Evolutionary conservation across 2,329 filamentous ascomycete species (phyloP).

Genomic region (Botrytis galanthina): DNA sequence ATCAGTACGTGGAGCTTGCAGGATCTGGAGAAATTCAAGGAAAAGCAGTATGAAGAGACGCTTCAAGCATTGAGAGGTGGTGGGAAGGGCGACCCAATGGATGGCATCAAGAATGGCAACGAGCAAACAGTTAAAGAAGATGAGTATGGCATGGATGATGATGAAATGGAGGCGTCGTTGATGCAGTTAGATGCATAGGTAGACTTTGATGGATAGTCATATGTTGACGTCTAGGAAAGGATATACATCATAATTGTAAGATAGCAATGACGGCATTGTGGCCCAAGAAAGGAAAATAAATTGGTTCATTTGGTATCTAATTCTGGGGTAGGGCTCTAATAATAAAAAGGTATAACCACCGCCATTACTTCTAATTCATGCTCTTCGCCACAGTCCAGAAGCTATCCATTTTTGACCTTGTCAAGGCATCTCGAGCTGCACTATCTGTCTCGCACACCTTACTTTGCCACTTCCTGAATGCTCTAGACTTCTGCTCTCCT

Average conservation of each 20-base stretch:
- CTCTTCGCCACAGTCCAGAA: conserved; percentile 91
- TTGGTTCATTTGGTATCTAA: conserved; percentile 13
- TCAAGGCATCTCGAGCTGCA: conserved; percentile 77
- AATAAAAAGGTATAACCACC: neutral
- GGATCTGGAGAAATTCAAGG: conserved; percentile 76
- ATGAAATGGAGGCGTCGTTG: conserved; percentile 51
- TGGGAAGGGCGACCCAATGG: conserved; percentile 19
- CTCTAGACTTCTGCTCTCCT: conserved; percentile 76
- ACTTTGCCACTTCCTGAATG: conserved; percentile 84
- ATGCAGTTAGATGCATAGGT: conserved; percentile 41
- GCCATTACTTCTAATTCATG: conserved; percentile 30
- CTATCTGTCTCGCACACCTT: conserved; percentile 91
- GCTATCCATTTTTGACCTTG: conserved; percentile 85
- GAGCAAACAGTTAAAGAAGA: conserved; percentile 28
- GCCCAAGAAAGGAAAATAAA: neutral
- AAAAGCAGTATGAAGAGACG: conserved; percentile 67
- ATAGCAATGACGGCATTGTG: neutral
- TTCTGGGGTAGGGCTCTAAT: neutral
- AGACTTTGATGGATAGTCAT: neutral
- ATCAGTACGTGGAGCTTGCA: conserved; percentile 87
- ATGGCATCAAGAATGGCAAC: conserved; percentile 27
- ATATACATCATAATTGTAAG: conserved; percentile 4
- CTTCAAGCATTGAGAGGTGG: conserved; percentile 59
- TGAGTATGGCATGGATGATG: conserved; percentile 38
- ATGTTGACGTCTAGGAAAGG: neutral